Conservation (phyloP, 2,329 filamentous ascomycete genomes). For the Pezicula carpinea region DNA sequence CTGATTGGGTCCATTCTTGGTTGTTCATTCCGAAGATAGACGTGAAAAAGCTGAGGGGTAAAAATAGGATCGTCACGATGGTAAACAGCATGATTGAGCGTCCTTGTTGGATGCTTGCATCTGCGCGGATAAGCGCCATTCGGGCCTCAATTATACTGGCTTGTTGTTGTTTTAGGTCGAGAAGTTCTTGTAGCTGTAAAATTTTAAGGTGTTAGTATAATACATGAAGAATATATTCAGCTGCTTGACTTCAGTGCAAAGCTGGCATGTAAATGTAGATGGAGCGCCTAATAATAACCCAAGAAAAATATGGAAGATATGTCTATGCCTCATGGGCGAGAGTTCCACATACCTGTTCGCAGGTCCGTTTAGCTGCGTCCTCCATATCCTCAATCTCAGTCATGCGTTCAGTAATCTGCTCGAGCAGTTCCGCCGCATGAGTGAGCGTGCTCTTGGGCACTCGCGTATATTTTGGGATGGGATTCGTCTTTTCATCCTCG, state of each 20-base stretch:
- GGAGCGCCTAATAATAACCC: too few relatives aligned
- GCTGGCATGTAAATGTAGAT: too few relatives aligned
- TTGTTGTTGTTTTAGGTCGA: slow-evolving; percentile 42
- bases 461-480: not conserved
- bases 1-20: slow-evolving; percentile 1
- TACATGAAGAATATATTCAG: not conserved
- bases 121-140: slow-evolving; percentile 34
- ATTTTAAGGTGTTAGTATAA: not conserved
- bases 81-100: slow-evolving; percentile 42
- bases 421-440: slow-evolving; percentile 12
- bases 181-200: slow-evolving; percentile 27
- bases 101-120: slow-evolving; percentile 37
- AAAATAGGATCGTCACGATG: slow-evolving; percentile 40
- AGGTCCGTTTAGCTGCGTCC: slow-evolving; percentile 9
- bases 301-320: not conserved
- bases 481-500: slow-evolving; percentile 16
- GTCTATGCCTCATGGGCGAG: not conserved
- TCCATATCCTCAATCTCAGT: slow-evolving; percentile 16
- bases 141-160: slow-evolving; percentile 40
- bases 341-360: not conserved
- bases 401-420: slow-evolving; percentile 18
- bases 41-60: slow-evolving; percentile 35
- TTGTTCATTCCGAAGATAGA: slow-evolving; percentile 37
- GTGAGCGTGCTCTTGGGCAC: slow-evolving; percentile 11
- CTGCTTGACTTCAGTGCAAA: too few relatives aligned